Percentiles rank a stretch among this genome's conserved stretches.
These are phyloP conservation scores for Parietaria judaica DNA, from an alignment of 306 rosid species.

Conservation along the genomic window DNA sequence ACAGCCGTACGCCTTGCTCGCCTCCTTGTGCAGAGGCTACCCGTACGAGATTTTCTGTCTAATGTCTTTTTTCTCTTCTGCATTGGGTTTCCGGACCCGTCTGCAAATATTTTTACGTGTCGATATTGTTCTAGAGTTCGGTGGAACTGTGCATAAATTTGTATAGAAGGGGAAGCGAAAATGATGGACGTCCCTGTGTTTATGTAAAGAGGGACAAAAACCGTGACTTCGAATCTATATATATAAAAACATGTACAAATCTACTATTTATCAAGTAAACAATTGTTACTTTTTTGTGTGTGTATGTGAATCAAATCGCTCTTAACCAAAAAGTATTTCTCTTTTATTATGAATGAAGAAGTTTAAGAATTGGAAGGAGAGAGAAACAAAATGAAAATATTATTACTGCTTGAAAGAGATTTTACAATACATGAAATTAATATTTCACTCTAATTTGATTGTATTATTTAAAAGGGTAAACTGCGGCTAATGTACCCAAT, in stretches of 20 bases:
- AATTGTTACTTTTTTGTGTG: no score
- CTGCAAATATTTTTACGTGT: conserved; percentile 32
- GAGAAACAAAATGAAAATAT: no score
- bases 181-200: conserved; percentile 16
- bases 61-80: conserved; percentile 6
- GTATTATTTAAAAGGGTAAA: no score
- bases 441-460: no score
- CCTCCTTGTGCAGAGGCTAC: conserved; percentile 43
- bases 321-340: no score
- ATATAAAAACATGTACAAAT: conserved; percentile 25
- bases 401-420: no score
- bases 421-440: no score
- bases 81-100: conserved; percentile 28
- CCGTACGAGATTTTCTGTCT: conserved; percentile 20
- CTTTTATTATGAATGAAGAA: no score
- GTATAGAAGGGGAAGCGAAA: conserved; percentile 33
- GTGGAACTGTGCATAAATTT: conserved; percentile 19
- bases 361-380: no score
- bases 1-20: conserved; percentile 34
- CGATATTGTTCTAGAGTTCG: conserved; percentile 25
- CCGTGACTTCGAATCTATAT: conserved; percentile 4
- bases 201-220: conserved; percentile 6
- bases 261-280: no score
- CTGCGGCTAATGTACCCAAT: no score
- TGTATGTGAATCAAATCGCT: no score